Conservation (phyloP, 257 asterid genomes). For the Linaria vulgaris region DNA sequence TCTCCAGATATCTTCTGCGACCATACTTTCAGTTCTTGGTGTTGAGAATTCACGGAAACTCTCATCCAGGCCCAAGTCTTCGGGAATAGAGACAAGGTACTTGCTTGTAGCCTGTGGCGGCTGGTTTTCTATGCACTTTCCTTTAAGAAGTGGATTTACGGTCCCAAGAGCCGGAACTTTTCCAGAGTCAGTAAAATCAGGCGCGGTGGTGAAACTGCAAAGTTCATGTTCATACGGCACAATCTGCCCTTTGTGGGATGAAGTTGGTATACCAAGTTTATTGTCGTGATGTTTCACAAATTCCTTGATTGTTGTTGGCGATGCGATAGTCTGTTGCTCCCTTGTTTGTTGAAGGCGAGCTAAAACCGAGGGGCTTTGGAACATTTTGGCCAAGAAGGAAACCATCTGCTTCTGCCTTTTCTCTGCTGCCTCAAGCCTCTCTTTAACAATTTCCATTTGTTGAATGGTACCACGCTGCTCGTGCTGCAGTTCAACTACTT, state of each 20-base stretch:
- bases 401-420: conserved; percentile 81
- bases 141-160: conserved; percentile 29
- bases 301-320: conserved; percentile 49
- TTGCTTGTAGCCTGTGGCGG: conserved; percentile 34
- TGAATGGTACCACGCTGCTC: conserved; percentile 63
- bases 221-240: conserved; percentile 29
- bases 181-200: background rate
- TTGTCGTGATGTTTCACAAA: conserved; percentile 50
- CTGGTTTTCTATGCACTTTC: conserved; percentile 35
- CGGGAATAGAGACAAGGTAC: conserved; percentile 42
- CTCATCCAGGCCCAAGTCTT: conserved; percentile 39
- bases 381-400: conserved; percentile 70
- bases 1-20: conserved; percentile 51
- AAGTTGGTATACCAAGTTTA: conserved; percentile 28
- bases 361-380: conserved; percentile 54
- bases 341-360: conserved; percentile 44
- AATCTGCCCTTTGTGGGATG: conserved; percentile 35
- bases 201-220: conserved; percentile 20
- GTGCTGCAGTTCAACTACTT: conserved; percentile 61
- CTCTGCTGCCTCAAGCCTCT: conserved; percentile 73
- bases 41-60: conserved; percentile 26
- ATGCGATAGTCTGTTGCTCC: conserved; percentile 41
- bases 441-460: conserved; percentile 58
- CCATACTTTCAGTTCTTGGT: conserved; percentile 35
- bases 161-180: conserved; percentile 24